Base-by-base conservation (phyloP, 1,139 yeast genomes). In the Blastobotrys ciferrii region DNA sequence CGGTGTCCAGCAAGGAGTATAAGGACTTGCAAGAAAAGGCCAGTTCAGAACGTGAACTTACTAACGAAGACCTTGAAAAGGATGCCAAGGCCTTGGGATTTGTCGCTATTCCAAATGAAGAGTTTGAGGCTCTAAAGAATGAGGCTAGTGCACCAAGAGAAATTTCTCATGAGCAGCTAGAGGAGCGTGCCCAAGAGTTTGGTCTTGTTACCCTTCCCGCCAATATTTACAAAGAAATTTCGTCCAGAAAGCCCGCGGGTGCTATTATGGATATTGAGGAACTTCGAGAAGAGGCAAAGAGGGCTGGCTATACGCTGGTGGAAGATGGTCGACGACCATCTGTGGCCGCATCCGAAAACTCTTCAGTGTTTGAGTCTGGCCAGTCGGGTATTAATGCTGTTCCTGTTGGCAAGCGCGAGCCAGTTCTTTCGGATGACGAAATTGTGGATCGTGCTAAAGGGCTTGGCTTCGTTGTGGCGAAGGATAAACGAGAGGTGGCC, bases 241-340 rank as follows among this genome's bases (percentile, higher is more conserved):
- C 45, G 12, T 13, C 45, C 7, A 12, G 45, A 35, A 43, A 23
- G 35, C 49, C 45, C 2, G 36, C 48, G 1, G 28, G 32, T 19
- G 48, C 38, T 19, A 45, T 30, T 13, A 47, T 36, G 15, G 32
- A 46, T 20, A 32, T 32, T 35, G 57, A 53, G 11, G 47, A 56
- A 15, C 35, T 59, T 36, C 51, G 51, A 23, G 39, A 42, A 12
- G 52, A 50, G 32, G 63, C 63, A 1, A 53, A 49, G 31, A 46
- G 49, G 42, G 58, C 73, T 38, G 79, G 80, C 1, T 65, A 72
- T 63, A 69, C 69, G 2, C 65, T 72, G 3, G 47, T 77, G 30
- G 43, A 18, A 31, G 35, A 33, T 14, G 19, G 32, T 3, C 4
- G 40, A 19, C 4, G 40, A 19, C 40, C 40, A 18, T 36, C 40